Base-by-base conservation (phyloP, 352 stramenopile genomes). In the Globisporangium iwayamae region DNA sequence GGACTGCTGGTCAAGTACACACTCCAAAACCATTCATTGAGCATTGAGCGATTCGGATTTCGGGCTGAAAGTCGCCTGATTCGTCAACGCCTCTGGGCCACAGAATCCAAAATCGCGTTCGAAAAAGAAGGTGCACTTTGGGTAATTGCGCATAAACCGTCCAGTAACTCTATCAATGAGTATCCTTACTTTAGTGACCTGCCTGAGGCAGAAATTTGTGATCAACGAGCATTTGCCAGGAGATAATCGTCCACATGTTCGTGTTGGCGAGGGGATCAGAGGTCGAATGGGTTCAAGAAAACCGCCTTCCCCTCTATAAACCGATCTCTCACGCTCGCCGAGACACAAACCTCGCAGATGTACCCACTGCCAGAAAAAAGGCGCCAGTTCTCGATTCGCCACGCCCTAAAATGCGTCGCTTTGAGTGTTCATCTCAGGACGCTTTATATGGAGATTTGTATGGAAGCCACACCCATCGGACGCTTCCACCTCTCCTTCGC, bases 321-420 rank as follows among this genome's bases (percentile, higher is more conserved):
- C 14, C 2, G 1, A 46, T 46, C n/a, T 0, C 39, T n/a, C 14
- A n/a, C 39, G 3, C 14, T 45, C 0, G 13, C 36, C 9, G 32
- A 36, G 7, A 2, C 32, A 36, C 45, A 50, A 50, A 28, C 25
- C 25, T n/a, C 1, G 11, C 36, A 41, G 14, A n/a, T 53, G 47
- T 53, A 53, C 47, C 47, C 47, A 53, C 47, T 53, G 25, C n/a
- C n/a, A 20, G 22, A 53, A 46, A 45, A 46, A 53, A 34, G 22
- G 13, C 10, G 7, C 25, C 20, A 32, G 22, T 30, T 53, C 47
- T 20, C 14, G 8, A 16, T 53, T 51, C 28, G 11, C 30, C 46
- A 22, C 46, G 25, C 25, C n/a, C 46, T 52, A 16, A 13, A 16
- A 20, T 22, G 7, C 25, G 25, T 1, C 25, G 25, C 25, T 50